Base-by-base conservation (phyloP, 208 protist species). In the Leishmania braziliensis region DNA sequence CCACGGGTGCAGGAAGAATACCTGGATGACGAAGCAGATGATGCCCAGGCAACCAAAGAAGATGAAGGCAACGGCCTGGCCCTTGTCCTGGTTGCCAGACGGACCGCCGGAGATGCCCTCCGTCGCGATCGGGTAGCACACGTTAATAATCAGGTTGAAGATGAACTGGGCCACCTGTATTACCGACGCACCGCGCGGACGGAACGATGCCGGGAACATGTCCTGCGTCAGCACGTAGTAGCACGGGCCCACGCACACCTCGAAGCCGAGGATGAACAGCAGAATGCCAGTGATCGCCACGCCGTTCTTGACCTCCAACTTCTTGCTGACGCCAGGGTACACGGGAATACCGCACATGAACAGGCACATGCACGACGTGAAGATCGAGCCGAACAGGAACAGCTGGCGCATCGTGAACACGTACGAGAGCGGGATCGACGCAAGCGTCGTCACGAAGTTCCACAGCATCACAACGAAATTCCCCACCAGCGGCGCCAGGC, bases 131-230 rank as follows among this genome's bases (percentile, higher is more conserved):
- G 95, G 95, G 89, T 93, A 98, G 86, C 77, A 90, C 60, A 96
- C 84, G 84, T 95, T 98, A 85, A 98, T 95, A 85, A 96, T 91
- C 66, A 96, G 79, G 88, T 96, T 98, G 83, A 96, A 96, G 71
- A 93, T 84, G 78, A 95, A 97, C 88, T 96, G 91, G 1, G 84
- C 58, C 81, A 94, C 84, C 76, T 91, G 83, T 16, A 88, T 95
- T 78, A 92, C 84, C 26, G 89, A 92, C n/a, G 91, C 75, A 56
- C 93, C 95, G 46, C 79, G 80, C 56, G 93, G 89, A 65, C 93
- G 93, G 88, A 96, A 95, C 36, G 90, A 92, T 74, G 66, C 79
- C 66, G 95, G 95, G 81, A 98, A 97, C 77, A 98, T 62, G 75
- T 96, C 91, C 87, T 96, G 91, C 39, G 92, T 77, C 60, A 97